Conservation (phyloP, 2,329 filamentous ascomycete genomes). For the Colletotrichum sp. region DNA sequence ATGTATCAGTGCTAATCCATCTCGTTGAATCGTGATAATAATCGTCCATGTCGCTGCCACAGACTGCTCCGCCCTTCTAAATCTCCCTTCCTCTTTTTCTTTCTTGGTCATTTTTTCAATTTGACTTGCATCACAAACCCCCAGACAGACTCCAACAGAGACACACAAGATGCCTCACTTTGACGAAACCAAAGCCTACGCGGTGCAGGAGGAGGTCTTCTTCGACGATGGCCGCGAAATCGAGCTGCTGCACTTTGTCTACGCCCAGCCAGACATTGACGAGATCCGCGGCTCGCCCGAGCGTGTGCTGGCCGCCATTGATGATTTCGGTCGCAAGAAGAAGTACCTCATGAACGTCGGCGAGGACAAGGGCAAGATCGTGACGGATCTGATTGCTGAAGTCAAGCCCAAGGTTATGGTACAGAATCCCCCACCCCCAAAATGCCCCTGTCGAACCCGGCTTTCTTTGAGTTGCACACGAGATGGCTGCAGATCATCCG, state of each 20-base stretch:
- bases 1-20: not conserved
- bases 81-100: not conserved
- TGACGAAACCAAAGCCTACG: conserved; percentile 43
- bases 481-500: not conserved
- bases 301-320: conserved; percentile 71
- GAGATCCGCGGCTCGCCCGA: conserved; percentile 68
- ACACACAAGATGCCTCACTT: conserved; percentile 29
- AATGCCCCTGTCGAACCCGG: not conserved
- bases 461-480: conserved; percentile 28
- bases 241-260: conserved; percentile 74
- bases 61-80: not conserved
- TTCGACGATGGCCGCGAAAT: conserved; percentile 77
- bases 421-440: not conserved
- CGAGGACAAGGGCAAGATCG: conserved; percentile 73
- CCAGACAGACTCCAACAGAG: not conserved
- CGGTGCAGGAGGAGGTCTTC: conserved; percentile 47
- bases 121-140: not conserved
- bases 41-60: not conserved
- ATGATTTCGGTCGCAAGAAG: conserved; percentile 65
- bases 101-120: not conserved
- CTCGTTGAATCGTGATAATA: conserved; percentile 7
- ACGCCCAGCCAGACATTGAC: conserved; percentile 64
- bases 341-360: conserved; percentile 85
- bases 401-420: conserved; percentile 72
- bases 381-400: conserved; percentile 71